Percentiles rank a stretch among this genome's conserved stretches.
These are phyloP conservation scores for Penicillium janthinellum DNA, from an alignment of 2,329 filamentous ascomycete genomes.

Conservation along the genomic window DNA sequence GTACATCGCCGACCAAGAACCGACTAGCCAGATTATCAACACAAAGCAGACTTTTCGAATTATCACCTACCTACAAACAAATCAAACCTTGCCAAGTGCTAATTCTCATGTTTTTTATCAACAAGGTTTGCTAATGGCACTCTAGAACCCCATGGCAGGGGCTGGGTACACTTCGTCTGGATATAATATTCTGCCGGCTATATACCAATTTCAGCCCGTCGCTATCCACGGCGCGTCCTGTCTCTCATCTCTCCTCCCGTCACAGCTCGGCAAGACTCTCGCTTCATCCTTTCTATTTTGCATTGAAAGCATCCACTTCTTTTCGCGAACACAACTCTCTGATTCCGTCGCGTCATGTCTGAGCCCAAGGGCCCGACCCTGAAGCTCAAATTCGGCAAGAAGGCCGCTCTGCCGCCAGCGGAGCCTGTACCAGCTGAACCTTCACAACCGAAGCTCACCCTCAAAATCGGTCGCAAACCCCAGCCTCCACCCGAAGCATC, in stretches of 20 bases:
- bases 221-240: not conserved
- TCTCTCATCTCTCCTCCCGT: not conserved
- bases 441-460: slow-evolving; percentile 43
- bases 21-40: too few species aligned
- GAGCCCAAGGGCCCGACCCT: slow-evolving; percentile 38
- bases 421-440: slow-evolving; percentile 27
- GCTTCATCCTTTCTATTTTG: not conserved
- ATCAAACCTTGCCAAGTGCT: too few species aligned
- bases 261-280: not conserved
- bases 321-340: not conserved
- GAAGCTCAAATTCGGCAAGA: slow-evolving; percentile 47
- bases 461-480: slow-evolving; percentile 43
- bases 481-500: slow-evolving; percentile 9
- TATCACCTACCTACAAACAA: too few species aligned
- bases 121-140: too few species aligned
- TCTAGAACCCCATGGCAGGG: too few species aligned
- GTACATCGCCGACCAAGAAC: not conserved
- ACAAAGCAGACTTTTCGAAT: too few species aligned
- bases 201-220: not conserved
- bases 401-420: slow-evolving; percentile 32
- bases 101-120: too few species aligned
- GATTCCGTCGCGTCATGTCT: slow-evolving; percentile 34
- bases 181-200: not conserved
- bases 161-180: not conserved
- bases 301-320: not conserved